phyloP scores from a whole-genome alignment of 495 filamentous ascomycete genomes.

The Apodospora peruviana region DNA sequence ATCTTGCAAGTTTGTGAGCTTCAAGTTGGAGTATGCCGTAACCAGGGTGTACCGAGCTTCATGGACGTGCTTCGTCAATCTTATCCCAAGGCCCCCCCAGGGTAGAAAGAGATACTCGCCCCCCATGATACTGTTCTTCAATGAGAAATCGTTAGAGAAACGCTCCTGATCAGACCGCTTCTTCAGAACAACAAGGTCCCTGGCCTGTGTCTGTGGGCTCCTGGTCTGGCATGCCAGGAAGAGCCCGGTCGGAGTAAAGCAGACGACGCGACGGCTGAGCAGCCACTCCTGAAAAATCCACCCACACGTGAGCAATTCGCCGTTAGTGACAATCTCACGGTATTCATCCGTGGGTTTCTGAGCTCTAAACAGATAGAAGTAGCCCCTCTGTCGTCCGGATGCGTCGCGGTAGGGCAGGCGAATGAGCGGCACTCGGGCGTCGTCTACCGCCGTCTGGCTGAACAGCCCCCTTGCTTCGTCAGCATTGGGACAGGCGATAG shows the following conservation, averaged over 20 bases:
- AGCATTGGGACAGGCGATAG: constrained; percentile 4
- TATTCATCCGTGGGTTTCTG: not conserved
- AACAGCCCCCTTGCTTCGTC: not conserved
- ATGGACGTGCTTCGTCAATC: too few relatives aligned
- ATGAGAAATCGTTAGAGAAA: not conserved
- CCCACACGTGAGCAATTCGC: constrained; percentile 8
- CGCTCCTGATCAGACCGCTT: not conserved
- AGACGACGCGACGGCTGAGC: constrained; percentile 10
- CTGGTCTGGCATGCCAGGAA: not conserved
- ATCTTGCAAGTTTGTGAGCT: constrained; percentile 1
- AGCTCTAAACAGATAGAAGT: constrained; percentile 5
- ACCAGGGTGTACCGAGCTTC: not conserved
- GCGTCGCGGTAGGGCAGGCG: constrained; percentile 1
- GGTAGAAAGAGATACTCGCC: not conserved
- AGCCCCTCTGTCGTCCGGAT: not conserved
- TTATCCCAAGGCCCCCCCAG: too few relatives aligned
- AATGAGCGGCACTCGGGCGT: not conserved
- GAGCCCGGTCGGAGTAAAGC: constrained; percentile 3
- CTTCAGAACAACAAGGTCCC: not conserved
- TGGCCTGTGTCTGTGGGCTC: not conserved
- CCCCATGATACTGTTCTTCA: not conserved
- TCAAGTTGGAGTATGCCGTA: constrained; percentile 4
- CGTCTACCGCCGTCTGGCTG: not conserved
- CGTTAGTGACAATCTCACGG: not conserved
- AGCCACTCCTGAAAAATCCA: constrained; percentile 12